Evolutionary conservation across 805 yeast species (phyloP).

Genomic region (Danielia reshetovae): DNA sequence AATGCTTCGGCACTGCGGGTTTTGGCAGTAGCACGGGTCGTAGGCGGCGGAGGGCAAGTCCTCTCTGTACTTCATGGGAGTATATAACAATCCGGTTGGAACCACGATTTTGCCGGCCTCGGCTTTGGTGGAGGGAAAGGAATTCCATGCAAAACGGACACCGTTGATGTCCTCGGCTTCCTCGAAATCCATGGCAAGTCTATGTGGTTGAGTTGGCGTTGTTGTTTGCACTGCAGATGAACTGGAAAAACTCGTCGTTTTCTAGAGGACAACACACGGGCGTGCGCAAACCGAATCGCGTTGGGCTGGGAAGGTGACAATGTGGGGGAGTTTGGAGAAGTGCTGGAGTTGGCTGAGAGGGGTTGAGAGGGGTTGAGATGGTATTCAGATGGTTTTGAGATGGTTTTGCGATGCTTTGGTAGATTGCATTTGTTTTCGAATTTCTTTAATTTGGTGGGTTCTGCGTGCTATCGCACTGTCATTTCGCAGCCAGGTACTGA

Average conservation of each 20-base stretch:
- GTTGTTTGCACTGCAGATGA: background rate
- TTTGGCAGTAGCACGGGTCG: conserved; percentile 80
- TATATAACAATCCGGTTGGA: conserved; percentile 90
- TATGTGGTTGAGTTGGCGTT: background rate
- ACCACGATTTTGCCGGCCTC: conserved; percentile 91
- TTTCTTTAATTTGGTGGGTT: no score
- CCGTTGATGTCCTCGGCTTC: conserved; percentile 44
- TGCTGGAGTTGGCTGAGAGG: no score
- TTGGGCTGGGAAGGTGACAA: no score
- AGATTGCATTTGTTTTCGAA: no score
- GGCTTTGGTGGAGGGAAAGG: conserved; percentile 81
- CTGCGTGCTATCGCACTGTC: no score
- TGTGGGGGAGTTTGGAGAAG: no score
- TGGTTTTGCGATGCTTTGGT: no score
- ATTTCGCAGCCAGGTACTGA: no score
- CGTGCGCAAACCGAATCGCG: conserved; percentile 15
- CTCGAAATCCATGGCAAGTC: conserved; percentile 40
- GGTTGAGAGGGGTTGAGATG: no score
- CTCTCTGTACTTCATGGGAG: conserved; percentile 82
- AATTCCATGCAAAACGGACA: conserved; percentile 50
- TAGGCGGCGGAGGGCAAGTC: conserved; percentile 75
- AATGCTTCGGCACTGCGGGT: conserved; percentile 74
- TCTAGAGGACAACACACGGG: conserved; percentile 19
- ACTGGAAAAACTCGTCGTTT: conserved; percentile 12
- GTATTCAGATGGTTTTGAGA: no score